These are phyloP conservation scores for Monilinia laxa DNA, from an alignment of 2,329 filamentous ascomycete genomes.

Conservation along the genomic window DNA sequence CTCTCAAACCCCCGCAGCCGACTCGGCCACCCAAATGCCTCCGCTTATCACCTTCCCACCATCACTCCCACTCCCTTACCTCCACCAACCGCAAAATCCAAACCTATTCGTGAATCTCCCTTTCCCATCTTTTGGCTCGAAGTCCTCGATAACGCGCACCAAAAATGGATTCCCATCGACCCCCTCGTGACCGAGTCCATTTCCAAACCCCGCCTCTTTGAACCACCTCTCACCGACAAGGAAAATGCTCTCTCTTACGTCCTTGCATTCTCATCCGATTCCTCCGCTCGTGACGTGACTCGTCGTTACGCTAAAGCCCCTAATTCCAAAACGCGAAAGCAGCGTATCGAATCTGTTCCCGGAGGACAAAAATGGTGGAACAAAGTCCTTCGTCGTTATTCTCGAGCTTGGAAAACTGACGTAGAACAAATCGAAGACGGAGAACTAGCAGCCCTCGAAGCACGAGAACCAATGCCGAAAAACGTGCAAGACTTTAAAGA, in stretches of 20 bases:
- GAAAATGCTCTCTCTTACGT: slow-evolving; percentile 81
- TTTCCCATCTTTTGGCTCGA: slow-evolving; percentile 95
- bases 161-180: slow-evolving; percentile 91
- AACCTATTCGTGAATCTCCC: slow-evolving; percentile 63
- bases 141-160: slow-evolving; percentile 77
- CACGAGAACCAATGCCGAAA: slow-evolving; percentile 78
- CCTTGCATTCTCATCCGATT: slow-evolving; percentile 79
- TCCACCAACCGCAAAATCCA: slow-evolving; percentile 39
- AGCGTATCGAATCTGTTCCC: slow-evolving; percentile 68
- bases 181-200: slow-evolving; percentile 78
- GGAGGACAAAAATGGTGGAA: slow-evolving; percentile 55
- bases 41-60: slow-evolving; percentile 52
- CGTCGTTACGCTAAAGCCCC: slow-evolving; percentile 83
- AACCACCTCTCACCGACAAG: slow-evolving; percentile 76
- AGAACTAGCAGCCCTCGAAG: slow-evolving; percentile 69
- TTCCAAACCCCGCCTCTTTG: slow-evolving; percentile 71
- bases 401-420: slow-evolving; percentile 50
- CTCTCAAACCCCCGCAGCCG: slow-evolving; percentile 35
- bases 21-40: slow-evolving; percentile 45
- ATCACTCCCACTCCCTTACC: slow-evolving; percentile 50
- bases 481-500: slow-evolving; percentile 86
- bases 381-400: slow-evolving; percentile 51
- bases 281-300: slow-evolving; percentile 79
- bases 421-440: slow-evolving; percentile 82
- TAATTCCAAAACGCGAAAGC: slow-evolving; percentile 82